A percentile compares a stretch with the other conserved stretches of the same genome.
Evolutionary conservation across 1,139 yeast genomes (phyloP).

Genomic region (Kurtzmaniella quercitrusa): DNA sequence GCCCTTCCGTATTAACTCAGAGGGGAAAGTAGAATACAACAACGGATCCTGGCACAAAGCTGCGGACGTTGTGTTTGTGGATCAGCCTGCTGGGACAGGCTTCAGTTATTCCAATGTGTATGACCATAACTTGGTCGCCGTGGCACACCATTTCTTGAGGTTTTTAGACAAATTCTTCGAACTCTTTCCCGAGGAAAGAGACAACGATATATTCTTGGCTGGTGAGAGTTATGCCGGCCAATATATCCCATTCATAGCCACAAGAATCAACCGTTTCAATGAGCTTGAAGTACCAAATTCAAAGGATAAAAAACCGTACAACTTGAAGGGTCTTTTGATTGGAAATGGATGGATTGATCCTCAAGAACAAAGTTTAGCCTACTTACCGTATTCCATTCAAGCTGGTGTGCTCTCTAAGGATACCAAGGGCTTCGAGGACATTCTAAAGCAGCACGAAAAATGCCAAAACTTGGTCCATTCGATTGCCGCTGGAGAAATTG

Average conservation of each 20-base stretch:
- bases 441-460: constrained; percentile 50
- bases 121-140: constrained; percentile 54
- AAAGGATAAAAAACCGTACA: constrained; percentile 21
- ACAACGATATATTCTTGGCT: constrained; percentile 69
- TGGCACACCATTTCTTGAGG: constrained; percentile 55
- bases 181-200: constrained; percentile 68
- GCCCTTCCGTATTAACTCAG: constrained; percentile 62
- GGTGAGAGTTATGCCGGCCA: constrained; percentile 99
- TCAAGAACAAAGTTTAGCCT: constrained; percentile 74
- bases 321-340: constrained; percentile 66
- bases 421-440: constrained; percentile 33
- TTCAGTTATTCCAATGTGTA: constrained; percentile 60
- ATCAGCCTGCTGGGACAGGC: constrained; percentile 96
- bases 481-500: constrained; percentile 22
- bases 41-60: constrained; percentile 82
- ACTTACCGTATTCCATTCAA: constrained; percentile 65
- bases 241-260: constrained; percentile 84
- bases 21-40: constrained; percentile 48
- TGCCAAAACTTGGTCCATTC: constrained; percentile 54
- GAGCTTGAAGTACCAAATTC: constrained; percentile 3
- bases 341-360: constrained; percentile 99
- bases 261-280: constrained; percentile 50
- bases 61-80: constrained; percentile 79
- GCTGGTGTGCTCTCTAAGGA: constrained; percentile 48
- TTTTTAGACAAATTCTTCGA: constrained; percentile 67